phyloP scores from a whole-genome alignment of 2,329 filamentous ascomycete genomes.

The Thermochaetoides dissita region DNA sequence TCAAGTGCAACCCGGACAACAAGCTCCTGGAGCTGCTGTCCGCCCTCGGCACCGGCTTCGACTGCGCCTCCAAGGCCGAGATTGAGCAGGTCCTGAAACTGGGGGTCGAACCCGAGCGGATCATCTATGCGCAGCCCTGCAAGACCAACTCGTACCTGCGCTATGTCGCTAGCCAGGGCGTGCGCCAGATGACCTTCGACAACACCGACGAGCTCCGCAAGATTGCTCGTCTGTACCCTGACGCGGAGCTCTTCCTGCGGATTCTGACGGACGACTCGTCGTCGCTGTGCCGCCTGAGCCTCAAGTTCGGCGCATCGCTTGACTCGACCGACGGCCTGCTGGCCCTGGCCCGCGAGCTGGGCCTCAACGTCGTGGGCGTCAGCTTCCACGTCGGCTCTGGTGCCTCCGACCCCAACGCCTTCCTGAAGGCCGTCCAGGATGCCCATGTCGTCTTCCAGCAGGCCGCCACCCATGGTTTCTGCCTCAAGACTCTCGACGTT shows the following conservation, averaged over 20 bases:
- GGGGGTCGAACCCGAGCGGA: constrained; percentile 73
- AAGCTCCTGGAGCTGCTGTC: constrained; percentile 79
- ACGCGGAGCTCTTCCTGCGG: constrained; percentile 81
- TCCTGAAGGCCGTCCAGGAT: constrained; percentile 80
- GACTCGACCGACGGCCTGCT: constrained; percentile 68
- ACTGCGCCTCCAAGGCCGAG: constrained; percentile 95
- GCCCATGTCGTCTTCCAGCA: constrained; percentile 81
- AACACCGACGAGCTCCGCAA: constrained; percentile 97
- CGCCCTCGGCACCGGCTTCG: constrained; percentile 83
- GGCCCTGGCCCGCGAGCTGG: constrained; percentile 63
- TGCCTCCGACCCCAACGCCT: constrained; percentile 82
- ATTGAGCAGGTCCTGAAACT: constrained; percentile 81
- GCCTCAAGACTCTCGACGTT: constrained; percentile 79
- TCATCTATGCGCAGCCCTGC: constrained; percentile 98
- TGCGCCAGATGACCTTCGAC: constrained; percentile 99
- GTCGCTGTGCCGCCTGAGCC: constrained; percentile 83
- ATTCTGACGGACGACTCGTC: constrained; percentile 95
- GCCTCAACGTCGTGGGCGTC: constrained; percentile 84
- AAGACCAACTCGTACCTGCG: constrained; percentile 98
- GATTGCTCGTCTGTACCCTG: constrained; percentile 81
- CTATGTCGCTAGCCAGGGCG: constrained; percentile 68
- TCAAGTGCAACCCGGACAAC: constrained; percentile 96
- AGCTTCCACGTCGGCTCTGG: constrained; percentile 98
- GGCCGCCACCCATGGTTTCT: constrained; percentile 60
- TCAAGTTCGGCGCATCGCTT: constrained; percentile 91